Conservation (phyloP, 805 yeast species). For the Teunomyces tritomae region DNA sequence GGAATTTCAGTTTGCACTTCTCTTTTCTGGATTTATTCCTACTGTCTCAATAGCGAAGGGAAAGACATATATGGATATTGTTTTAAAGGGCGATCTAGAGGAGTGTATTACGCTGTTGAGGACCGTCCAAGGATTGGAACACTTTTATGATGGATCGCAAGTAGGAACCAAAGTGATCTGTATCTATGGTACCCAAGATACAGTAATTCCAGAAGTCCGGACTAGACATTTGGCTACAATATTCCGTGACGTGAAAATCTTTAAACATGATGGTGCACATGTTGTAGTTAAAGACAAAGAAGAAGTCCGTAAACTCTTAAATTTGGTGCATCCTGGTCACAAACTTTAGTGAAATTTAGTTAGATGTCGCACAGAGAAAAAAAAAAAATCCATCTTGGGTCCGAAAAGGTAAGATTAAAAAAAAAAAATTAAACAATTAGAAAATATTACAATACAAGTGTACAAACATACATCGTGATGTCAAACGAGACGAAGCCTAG, state of each 20-base stretch:
- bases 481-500: neutral
- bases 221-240: slow-evolving; percentile 21
- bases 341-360: neutral
- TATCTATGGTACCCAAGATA: slow-evolving; percentile 32
- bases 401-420: no score
- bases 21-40: slow-evolving; percentile 37
- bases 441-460: no score
- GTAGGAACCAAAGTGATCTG: slow-evolving; percentile 24
- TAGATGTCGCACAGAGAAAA: neutral
- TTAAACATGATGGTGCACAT: slow-evolving; percentile 39
- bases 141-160: neutral
- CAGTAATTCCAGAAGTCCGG: slow-evolving; percentile 31
- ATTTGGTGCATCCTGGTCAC: neutral
- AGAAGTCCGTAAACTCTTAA: neutral
- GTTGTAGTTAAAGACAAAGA: slow-evolving; percentile 26
- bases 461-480: neutral
- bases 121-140: neutral
- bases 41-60: slow-evolving; percentile 18
- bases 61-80: slow-evolving; percentile 11
- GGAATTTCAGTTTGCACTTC: slow-evolving; percentile 24
- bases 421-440: no score
- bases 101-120: slow-evolving; percentile 14
- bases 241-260: slow-evolving; percentile 14
- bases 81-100: slow-evolving; percentile 20
- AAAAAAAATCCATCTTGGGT: neutral